Evolutionary conservation across 352 stramenopile species (phyloP).

Genomic region (Phytopythium mirpurense): DNA sequence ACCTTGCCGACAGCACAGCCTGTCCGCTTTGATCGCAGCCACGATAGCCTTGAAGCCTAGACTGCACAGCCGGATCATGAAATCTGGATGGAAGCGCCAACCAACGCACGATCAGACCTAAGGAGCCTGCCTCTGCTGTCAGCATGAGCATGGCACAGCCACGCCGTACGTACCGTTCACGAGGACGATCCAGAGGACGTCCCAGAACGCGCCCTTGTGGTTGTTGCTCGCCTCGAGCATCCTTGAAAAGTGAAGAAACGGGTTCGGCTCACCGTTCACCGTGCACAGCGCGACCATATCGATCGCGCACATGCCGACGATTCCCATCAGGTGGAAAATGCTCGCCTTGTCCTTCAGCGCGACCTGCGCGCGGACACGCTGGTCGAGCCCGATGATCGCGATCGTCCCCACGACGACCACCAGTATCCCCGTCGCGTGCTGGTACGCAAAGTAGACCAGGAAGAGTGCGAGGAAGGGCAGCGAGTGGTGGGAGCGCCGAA

Average conservation of each 20-base stretch:
- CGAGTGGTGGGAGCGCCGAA: slow-evolving; percentile 66
- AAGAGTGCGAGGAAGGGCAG: slow-evolving; percentile 70
- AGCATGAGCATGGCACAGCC: neutral
- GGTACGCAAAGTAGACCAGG: slow-evolving; percentile 73
- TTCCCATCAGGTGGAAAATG: slow-evolving; percentile 36
- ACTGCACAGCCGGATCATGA: slow-evolving; percentile 60
- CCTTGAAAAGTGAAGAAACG: slow-evolving; percentile 39
- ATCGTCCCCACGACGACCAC: slow-evolving; percentile 62
- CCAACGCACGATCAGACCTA: neutral
- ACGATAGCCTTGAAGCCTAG: slow-evolving; percentile 55
- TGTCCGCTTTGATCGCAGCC: slow-evolving; percentile 37
- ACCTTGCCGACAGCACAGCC: slow-evolving; percentile 22
- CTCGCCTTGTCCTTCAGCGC: slow-evolving; percentile 75
- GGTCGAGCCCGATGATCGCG: slow-evolving; percentile 67
- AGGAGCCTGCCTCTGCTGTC: neutral
- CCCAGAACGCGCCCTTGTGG: slow-evolving; percentile 38
- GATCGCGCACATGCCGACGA: slow-evolving; percentile 49
- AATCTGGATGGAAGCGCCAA: slow-evolving; percentile 32
- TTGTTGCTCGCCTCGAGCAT: slow-evolving; percentile 23
- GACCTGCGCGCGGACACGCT: slow-evolving; percentile 58
- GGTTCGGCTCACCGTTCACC: slow-evolving; percentile 59
- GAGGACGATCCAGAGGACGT: slow-evolving; percentile 69
- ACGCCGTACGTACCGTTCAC: slow-evolving; percentile 80
- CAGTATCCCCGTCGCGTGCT: slow-evolving; percentile 65
- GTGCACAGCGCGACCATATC: slow-evolving; percentile 57